phyloP scores from a whole-genome alignment of 257 asterid species.

The Plantago major region DNA sequence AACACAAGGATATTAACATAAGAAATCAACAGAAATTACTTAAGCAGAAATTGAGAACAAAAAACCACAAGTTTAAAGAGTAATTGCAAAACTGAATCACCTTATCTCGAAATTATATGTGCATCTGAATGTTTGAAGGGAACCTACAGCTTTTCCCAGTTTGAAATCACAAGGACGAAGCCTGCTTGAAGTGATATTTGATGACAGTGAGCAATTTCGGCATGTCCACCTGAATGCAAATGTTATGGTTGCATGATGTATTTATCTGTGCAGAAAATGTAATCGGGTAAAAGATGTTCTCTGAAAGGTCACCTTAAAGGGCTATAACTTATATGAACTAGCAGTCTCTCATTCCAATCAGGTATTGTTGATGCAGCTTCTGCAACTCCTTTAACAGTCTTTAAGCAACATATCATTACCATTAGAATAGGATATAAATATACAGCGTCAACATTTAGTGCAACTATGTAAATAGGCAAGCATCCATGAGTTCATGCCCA shows the following conservation, averaged over 20 bases:
- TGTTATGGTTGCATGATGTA: constrained; percentile 16
- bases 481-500: background rate
- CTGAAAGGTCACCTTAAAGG: constrained; percentile 68
- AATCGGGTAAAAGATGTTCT: constrained; percentile 4
- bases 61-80: background rate
- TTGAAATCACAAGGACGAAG: constrained; percentile 92
- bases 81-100: constrained; percentile 34
- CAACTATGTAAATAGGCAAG: constrained; percentile 4
- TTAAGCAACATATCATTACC: constrained; percentile 25
- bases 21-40: too few relatives aligned
- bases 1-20: too few relatives aligned
- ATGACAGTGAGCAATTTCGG: constrained; percentile 72
- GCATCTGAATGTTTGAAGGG: constrained; percentile 85
- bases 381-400: constrained; percentile 81
- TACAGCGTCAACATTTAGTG: constrained; percentile 10
- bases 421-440: constrained; percentile 9
- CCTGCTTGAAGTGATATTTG: constrained; percentile 62
- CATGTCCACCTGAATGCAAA: constrained; percentile 73
- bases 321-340: constrained; percentile 79
- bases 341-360: constrained; percentile 65
- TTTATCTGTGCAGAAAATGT: constrained; percentile 5
- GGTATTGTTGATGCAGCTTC: constrained; percentile 54
- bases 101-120: constrained; percentile 68
- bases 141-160: constrained; percentile 72
- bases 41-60: too few relatives aligned